Conservation (phyloP, 129 eudicot species). For the Artemisia tridentata region DNA sequence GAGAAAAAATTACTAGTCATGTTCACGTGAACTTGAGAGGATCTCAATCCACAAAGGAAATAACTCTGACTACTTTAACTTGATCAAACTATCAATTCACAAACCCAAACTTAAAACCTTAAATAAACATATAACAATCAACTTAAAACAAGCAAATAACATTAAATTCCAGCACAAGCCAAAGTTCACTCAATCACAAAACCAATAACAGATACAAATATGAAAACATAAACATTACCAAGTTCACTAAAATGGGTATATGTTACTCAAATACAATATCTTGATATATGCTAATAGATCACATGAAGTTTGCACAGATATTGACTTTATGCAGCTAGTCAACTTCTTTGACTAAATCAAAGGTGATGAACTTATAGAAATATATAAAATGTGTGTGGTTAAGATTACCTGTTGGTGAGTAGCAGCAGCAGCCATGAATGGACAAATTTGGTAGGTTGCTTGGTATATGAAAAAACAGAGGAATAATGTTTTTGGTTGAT, state of each 20-base stretch:
- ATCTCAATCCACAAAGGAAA: too few species aligned
- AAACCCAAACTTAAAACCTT: slow-evolving; percentile 24
- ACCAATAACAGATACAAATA: not conserved
- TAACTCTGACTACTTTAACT: not conserved
- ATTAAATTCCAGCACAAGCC: slow-evolving; percentile 13
- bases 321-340: slow-evolving; percentile 1
- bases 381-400: not conserved
- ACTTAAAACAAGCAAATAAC: slow-evolving; percentile 16
- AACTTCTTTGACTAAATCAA: slow-evolving; percentile 4
- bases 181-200: slow-evolving; percentile 8
- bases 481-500: not conserved
- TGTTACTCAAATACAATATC: not conserved
- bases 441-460: slow-evolving; percentile 10
- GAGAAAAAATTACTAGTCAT: too few species aligned
- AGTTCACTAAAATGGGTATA: not conserved
- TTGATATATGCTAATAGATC: not conserved
- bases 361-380: not conserved
- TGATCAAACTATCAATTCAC: not conserved
- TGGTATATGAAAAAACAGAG: slow-evolving; percentile 15
- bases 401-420: slow-evolving; percentile 18
- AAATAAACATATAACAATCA: slow-evolving; percentile 8
- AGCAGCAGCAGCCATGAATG: slow-evolving; percentile 25
- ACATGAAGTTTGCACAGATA: not conserved
- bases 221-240: not conserved
- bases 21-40: too few species aligned